Conservation (phyloP, 352 stramenopile genomes). For the Pythium pyrilobum region DNA sequence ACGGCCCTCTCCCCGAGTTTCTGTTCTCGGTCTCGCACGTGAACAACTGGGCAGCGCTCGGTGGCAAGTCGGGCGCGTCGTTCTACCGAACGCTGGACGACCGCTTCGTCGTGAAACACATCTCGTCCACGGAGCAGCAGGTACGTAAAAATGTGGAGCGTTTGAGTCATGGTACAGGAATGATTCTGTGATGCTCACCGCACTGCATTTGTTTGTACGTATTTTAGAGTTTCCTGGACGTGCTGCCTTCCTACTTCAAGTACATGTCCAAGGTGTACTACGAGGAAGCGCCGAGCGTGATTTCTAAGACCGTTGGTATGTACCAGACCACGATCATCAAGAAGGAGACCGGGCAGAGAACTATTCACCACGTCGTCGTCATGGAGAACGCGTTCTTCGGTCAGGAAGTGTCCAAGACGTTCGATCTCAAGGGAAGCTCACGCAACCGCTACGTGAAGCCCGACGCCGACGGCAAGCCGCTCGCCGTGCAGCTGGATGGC, state of each 20-base stretch:
- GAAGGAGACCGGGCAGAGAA: constrained; percentile 89
- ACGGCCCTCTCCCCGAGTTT: constrained; percentile 52
- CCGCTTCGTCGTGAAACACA: constrained; percentile 98
- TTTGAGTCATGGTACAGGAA: too few relatives aligned
- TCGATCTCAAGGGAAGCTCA: constrained; percentile 98
- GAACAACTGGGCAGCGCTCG: constrained; percentile 89
- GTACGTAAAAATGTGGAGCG: too few relatives aligned
- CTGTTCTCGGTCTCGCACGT: constrained; percentile 83
- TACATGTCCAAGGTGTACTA: constrained; percentile 97
- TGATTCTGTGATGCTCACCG: neutral
- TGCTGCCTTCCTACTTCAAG: constrained; percentile 93
- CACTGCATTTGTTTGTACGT: constrained; percentile 13
- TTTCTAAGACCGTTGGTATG: constrained; percentile 97
- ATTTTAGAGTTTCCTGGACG: constrained; percentile 72
- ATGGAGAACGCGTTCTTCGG: constrained; percentile 98
- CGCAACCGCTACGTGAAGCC: constrained; percentile 90
- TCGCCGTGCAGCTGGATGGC: constrained; percentile 72
- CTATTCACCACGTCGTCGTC: constrained; percentile 88
- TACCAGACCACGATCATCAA: constrained; percentile 96
- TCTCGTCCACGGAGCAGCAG: constrained; percentile 97
- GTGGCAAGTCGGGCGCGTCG: constrained; percentile 95
- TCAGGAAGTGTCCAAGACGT: constrained; percentile 91
- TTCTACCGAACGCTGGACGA: constrained; percentile 96
- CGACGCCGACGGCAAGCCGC: constrained; percentile 15
- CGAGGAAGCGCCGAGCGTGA: constrained; percentile 89